These are phyloP conservation scores for Neocucurbitaria cava DNA, from an alignment of 2,329 filamentous ascomycete species.

Conservation along the genomic window DNA sequence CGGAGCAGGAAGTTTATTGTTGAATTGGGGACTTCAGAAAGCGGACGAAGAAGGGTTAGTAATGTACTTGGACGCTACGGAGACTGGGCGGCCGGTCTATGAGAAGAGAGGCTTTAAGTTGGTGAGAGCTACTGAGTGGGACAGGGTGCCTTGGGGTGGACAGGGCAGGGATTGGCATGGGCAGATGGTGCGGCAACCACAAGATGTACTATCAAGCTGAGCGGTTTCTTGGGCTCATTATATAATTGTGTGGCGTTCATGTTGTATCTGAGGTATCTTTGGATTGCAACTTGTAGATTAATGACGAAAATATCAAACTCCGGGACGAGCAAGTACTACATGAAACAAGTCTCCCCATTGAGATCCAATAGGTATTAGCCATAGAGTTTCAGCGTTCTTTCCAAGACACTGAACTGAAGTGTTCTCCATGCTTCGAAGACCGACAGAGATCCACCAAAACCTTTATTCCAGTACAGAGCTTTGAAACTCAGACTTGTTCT, in stretches of 20 bases:
- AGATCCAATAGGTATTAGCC: no score
- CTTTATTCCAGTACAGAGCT: no score
- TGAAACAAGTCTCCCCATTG: no score
- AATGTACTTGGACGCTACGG: constrained; percentile 51
- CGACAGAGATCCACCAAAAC: no score
- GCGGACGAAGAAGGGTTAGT: constrained; percentile 49
- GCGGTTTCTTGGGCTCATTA: neutral
- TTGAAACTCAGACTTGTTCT: no score
- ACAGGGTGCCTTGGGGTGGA: constrained; percentile 23
- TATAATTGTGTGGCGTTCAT: neutral
- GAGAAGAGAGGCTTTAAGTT: constrained; percentile 39
- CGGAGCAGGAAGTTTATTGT: constrained; percentile 48
- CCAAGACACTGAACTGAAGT: no score
- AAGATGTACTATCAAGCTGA: neutral
- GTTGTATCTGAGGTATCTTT: neutral
- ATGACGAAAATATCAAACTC: no score
- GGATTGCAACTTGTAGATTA: no score
- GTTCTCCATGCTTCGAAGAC: no score
- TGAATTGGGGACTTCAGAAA: constrained; percentile 50
- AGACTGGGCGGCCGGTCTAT: constrained; percentile 49
- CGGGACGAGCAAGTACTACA: no score
- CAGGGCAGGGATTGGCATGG: constrained; percentile 37
- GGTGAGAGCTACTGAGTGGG: constrained; percentile 16
- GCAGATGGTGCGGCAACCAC: constrained; percentile 13
- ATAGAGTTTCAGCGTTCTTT: no score